Base-by-base conservation (phyloP, 169 alveolate genomes). In the Cryptosporidium viatorum region DNA sequence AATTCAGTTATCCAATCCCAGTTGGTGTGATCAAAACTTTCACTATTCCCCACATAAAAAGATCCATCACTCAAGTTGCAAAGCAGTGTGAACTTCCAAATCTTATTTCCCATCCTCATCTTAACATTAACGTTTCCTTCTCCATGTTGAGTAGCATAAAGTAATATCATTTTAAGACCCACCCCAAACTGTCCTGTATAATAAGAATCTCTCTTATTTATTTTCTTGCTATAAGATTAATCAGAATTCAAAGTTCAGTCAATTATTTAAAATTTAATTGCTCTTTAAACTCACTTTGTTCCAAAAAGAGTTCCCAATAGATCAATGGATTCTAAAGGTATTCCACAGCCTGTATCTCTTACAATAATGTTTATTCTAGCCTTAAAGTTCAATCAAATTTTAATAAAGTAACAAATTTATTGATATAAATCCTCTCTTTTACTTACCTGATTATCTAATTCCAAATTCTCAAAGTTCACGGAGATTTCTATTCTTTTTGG, bases 1-100 rank as follows among this genome's bases (percentile, higher is more conserved):
- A 80, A 80, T 41, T 80, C 89, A 26, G 89, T 80, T 48, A 80
- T 73, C 89, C 89, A 80, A 37, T 65, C 89, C 89, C 89, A 80
- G 14, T 35, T 10, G 12, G 16, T 29, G 21, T 29, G 3, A 9
- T 80, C 80, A 23, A 60, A 35, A 29, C 75, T 62, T 45, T 80
- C 89, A 62, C 89, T 80, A 16, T 80, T 65, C 3, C 89, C 89
- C 8, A 80, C 89, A 33, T 62, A 80, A 65, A 80, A 80, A 59
- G 89, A 43, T 18, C 89, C 89, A 62, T 59, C 70, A 23, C 29
- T 62, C 29, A 80, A 26, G 23, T 80, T 65, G 14, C 89, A 80
- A 26, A 80, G 75, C 68, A 80, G 55, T 9, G 10, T 45, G 14
- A 80, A 80, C n/a, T 62, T 14, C 89, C 89, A 80, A 10, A 80